Base-by-base conservation (phyloP, 495 filamentous ascomycete species). In the Wilcoxina mikolae region DNA sequence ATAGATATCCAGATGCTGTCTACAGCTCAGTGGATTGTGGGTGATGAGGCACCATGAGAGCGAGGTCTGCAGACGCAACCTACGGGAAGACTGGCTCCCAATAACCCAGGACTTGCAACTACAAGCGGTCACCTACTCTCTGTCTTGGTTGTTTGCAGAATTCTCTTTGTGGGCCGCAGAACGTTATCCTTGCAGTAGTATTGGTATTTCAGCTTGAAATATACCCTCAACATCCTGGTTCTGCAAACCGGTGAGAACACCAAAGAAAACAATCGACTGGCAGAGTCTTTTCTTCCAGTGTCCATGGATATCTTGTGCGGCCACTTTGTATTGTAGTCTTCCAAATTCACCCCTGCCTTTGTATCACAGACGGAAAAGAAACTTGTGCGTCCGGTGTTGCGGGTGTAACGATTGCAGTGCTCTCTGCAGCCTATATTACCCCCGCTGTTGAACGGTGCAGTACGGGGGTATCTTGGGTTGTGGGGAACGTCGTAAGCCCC, bases 211-310 rank as follows among this genome's bases (percentile, higher is more conserved):
- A 43, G 39, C 39, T 43, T 9, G 39, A 20, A 18, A 43, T 43
- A 20, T 43, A 18, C 39, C 17, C 45, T 27, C 27, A 49, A 56
- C 31, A 50, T 64, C 55, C 56, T 53, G 48, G 59, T 60, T 52
- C 56, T 57, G 61, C 58, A 20, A 4, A 43, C 4, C 10, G 39
- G 7, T 18, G 7, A 43, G 39, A 43, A 43, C 7, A 9, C 10
- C 7, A 43, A 4, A 9, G 17, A 43, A 43, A 20, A 43, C 10
- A 43, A 20, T 18, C 31, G 15, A 15, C 15, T 15, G 20, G 17
- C 39, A n/a, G 7, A 43, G 39, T 10, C 17, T 9, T 43, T 43
- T 20, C 10, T 9, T 18, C 7, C 20, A 4, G 39, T 4, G 7
- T 9, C 39, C 17, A 20, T 9, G 9, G 17, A 18, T 4, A 9